These are phyloP conservation scores for Celoporthe dispersa DNA, from an alignment of 2,329 filamentous ascomycete species.

Conservation along the genomic window DNA sequence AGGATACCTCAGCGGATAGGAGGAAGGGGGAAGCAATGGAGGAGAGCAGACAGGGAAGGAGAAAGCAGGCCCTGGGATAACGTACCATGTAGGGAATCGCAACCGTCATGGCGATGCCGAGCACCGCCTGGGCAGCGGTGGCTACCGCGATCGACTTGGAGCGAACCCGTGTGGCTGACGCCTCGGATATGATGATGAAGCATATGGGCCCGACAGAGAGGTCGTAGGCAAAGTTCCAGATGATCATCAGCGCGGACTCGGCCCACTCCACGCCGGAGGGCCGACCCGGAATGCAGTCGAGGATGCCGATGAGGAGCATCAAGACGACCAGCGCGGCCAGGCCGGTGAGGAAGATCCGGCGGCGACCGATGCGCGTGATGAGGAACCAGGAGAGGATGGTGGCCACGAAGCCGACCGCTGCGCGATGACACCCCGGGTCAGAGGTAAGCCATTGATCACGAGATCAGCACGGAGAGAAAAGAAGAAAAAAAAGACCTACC, in stretches of 20 bases:
- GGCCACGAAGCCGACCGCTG: slow-evolving; percentile 54
- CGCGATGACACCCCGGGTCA: slow-evolving; percentile 24
- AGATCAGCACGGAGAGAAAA: too few relatives aligned
- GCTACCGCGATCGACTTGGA: slow-evolving; percentile 51
- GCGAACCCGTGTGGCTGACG: slow-evolving; percentile 48
- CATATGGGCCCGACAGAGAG: slow-evolving; percentile 53
- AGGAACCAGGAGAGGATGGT: slow-evolving; percentile 59
- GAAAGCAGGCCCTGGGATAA: neutral
- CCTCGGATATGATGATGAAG: slow-evolving; percentile 61
- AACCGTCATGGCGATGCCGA: slow-evolving; percentile 48
- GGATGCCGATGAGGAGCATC: slow-evolving; percentile 52
- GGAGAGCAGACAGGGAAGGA: neutral
- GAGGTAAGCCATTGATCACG: too few relatives aligned
- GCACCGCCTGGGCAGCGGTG: slow-evolving; percentile 46
- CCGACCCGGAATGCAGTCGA: slow-evolving; percentile 49
- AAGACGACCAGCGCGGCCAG: slow-evolving; percentile 48
- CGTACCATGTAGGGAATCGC: slow-evolving; percentile 47
- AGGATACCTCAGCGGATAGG: neutral
- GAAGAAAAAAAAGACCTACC: slow-evolving; percentile 36
- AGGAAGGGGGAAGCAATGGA: neutral
- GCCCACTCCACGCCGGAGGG: slow-evolving; percentile 48
- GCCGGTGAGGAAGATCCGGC: slow-evolving; percentile 54
- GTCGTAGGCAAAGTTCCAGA: slow-evolving; percentile 58
- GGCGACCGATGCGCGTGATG: slow-evolving; percentile 53
- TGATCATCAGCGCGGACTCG: slow-evolving; percentile 53